Evolutionary conservation across 2,329 filamentous ascomycete species (phyloP), one percentile per base, ranked within the genome.

Genomic region (Trichoderma atrobrunneum): DNA sequence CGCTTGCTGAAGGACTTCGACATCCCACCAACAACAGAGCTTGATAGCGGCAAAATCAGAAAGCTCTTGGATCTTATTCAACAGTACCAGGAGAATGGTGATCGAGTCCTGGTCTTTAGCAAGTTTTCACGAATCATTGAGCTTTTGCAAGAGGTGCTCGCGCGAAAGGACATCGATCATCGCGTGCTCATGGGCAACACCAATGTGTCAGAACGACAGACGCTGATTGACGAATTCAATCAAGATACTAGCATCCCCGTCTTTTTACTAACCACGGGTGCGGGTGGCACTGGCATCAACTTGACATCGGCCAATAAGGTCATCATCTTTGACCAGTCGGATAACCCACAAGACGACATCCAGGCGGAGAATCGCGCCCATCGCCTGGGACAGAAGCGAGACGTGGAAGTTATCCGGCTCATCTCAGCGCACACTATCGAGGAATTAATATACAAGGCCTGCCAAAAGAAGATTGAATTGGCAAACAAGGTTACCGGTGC

Each of bases 301-400:
- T 84, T 99, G 70, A 96, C 95, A 8, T 93, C 92, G 43, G 96
- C 96, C 5, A 98, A 98, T 85, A 98, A 98, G 82, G 95, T 99
- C 76, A 90, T 99, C 81, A 96, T 99, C 78, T 98, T 98, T 80
- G 96, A 99, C 81, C 92, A 93, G 74, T 93, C 91, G n/a, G 97
- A 98, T 84, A 99, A 99, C 77, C 96, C 96, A 0, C 96, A 99
- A 79, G 95, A 98, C 76, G 96, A 99, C 79, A 91, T 97, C n/a
- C 96, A 99, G 81, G 96, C 96, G 0, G 96, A 98, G 85, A 98
- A 99, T 80, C 91, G 96, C 21, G 96, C 96, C 0, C 96, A 99
- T 82, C 92, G 96, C 16, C 93, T 99, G 10, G 96, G 96, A 0
- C 96, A 99, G 84, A 95, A 89, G 34, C 87, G 93, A 18, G 92